phyloP scores from a whole-genome alignment of 495 filamentous ascomycete genomes.

The Elasticomyces elasticus region DNA sequence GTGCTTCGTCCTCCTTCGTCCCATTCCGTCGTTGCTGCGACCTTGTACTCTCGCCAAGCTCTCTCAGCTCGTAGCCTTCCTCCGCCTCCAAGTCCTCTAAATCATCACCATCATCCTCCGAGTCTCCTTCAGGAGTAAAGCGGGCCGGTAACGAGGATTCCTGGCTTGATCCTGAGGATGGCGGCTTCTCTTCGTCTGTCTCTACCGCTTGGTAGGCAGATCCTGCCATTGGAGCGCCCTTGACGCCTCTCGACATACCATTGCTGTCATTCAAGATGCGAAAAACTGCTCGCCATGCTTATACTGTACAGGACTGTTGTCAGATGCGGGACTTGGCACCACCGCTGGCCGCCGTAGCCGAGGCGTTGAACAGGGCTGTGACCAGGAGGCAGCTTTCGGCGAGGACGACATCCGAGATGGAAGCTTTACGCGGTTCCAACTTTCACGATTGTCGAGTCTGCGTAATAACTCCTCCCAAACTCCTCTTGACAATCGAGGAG shows the following conservation, averaged over 20 bases:
- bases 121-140: conserved; percentile 10
- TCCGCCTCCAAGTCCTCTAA: conserved; percentile 14
- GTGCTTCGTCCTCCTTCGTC: conserved; percentile 19
- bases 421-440: no score
- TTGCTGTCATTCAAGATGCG: background rate
- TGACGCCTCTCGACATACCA: background rate
- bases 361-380: no score
- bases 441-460: no score
- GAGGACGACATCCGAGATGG: no score
- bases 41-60: background rate
- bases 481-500: no score
- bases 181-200: conserved; percentile 5
- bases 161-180: conserved; percentile 6
- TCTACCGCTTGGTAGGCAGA: background rate
- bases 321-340: background rate
- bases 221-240: background rate
- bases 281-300: background rate
- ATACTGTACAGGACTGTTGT: background rate
- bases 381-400: no score
- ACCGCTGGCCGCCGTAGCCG: no score
- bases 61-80: conserved; percentile 14
- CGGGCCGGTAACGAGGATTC: conserved; percentile 1
- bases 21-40: background rate
- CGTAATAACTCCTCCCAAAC: no score
- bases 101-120: conserved; percentile 13